Evolutionary conservation across 164 flowering plant species (phyloP), one percentile per base, ranked within the genome.

Genomic region (Magnolia sinica): DNA sequence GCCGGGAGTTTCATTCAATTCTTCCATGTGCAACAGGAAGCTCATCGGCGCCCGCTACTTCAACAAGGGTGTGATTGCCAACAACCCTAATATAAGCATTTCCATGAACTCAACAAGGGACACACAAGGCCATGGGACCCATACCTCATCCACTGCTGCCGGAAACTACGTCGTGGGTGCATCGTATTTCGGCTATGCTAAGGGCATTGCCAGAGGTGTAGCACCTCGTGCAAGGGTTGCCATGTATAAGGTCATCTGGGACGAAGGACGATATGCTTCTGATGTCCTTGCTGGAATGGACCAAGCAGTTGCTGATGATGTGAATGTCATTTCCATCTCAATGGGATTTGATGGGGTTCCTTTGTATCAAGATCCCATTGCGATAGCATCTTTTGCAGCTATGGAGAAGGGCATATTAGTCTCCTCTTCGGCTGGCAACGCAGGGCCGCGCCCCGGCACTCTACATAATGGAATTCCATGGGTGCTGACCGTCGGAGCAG

Each of bases 201-300:
- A 73, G 11, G 93, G 94, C 1, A 85, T 82, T 1, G 89, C 92
- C 0, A 82, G 84, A 72, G 94, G 97, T 10, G 71, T 89, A 5
- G 91, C 94, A 0, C 91, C 92, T 18, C 71, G 82, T 1, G 87
- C 93, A 0, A 76, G 82, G 29, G 52, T 89, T 22, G 94, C 96
- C 0, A 80, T 87, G 79, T 91, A 92, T 81, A 89, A 92, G 83
- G 91, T 83, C 19, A 13, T 71, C 1, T 84, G 82, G 77, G 61
- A 55, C 4, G 85, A 79, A 31, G 88, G 83, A 0, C 2, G 49
- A 2, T 73, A 19, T n/a, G 65, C 77, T 14, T 77, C 90, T 10
- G 93, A 90, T 73, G 81, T 89, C 13, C 81, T 89, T 23, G 91
- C 90, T 18, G 93, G 82, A 0, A 82, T 91, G 51, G 94, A 90